Evolutionary conservation across 768 basidiomycete genomes (phyloP).

Genomic region (Xerocomellus chrysenteron): DNA sequence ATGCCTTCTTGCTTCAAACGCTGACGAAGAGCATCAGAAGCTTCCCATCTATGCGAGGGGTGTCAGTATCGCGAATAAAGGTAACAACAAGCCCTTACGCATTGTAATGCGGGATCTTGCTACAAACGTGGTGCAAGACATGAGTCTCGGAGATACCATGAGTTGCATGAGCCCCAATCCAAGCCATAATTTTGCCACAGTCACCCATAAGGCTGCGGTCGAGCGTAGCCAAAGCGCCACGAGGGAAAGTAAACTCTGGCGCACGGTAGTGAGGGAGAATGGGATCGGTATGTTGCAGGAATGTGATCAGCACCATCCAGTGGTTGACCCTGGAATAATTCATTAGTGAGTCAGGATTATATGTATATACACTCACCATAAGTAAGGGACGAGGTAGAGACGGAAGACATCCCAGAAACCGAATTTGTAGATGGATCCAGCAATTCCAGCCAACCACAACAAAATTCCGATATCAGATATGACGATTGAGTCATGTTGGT

Average conservation of each 20-base stretch:
- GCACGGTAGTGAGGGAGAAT: constrained; percentile 91
- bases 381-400: constrained; percentile 87
- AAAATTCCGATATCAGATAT: constrained; percentile 81
- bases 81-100: constrained; percentile 43
- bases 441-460: constrained; percentile 64
- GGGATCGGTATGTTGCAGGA: constrained; percentile 98
- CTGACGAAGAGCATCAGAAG: constrained; percentile 78
- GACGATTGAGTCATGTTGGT: constrained; percentile 74
- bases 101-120: constrained; percentile 96
- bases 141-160: constrained; percentile 96
- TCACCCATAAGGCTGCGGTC: constrained; percentile 82
- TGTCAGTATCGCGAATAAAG: background rate
- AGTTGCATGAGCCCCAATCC: constrained; percentile 82
- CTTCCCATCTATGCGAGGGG: constrained; percentile 69
- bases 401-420: constrained; percentile 75
- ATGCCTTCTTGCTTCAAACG: constrained; percentile 60
- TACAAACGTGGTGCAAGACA: constrained; percentile 86
- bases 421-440: constrained; percentile 52
- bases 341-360: background rate
- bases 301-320: constrained; percentile 96
- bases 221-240: constrained; percentile 89
- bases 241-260: constrained; percentile 86
- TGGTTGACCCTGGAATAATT: constrained; percentile 65
- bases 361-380: constrained; percentile 51
- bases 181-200: constrained; percentile 75